Percentiles rank a stretch among this genome's conserved stretches.
Conservation (phyloP, 805 yeast species). For the Metschnikowia noctiluminum region DNA sequence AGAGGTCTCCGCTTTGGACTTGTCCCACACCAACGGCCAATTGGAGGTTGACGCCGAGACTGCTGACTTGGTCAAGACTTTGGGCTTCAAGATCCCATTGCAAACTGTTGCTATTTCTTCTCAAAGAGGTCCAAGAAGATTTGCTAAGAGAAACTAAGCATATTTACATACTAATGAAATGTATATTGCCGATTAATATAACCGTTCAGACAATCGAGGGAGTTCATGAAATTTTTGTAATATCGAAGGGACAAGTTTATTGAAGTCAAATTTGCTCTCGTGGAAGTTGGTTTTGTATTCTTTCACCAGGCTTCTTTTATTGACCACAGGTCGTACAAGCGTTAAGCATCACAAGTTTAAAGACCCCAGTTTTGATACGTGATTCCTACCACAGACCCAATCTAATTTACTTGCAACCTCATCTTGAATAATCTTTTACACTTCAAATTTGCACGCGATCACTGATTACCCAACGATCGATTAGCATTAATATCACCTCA, state of each 20-base stretch:
- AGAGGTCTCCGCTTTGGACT: conserved; percentile 99
- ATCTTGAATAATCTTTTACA: no score
- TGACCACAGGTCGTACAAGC: no score
- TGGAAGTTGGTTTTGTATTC: no score
- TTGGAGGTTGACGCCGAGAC: conserved; percentile 97
- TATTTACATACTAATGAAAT: conserved; percentile 17
- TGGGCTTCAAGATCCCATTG: conserved; percentile 85
- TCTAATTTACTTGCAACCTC: no score
- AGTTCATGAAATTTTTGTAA: not conserved
- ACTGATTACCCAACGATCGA: no score
- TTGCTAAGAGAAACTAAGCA: conserved; percentile 80
- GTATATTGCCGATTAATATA: conserved; percentile 18
- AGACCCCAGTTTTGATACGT: no score
- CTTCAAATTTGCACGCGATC: no score
- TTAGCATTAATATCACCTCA: no score
- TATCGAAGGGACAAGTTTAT: no score
- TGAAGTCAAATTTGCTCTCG: not conserved
- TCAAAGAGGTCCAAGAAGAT: conserved; percentile 88
- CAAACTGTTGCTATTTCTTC: conserved; percentile 83
- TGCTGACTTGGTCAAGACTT: conserved; percentile 87
- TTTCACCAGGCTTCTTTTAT: no score
- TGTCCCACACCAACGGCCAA: conserved; percentile 92
- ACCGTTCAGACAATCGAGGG: conserved; percentile 1
- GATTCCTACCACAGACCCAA: no score
- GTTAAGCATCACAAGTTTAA: no score